These are phyloP conservation scores for Fraxinus cuspidata DNA, from an alignment of 257 asterid genomes.

Conservation along the genomic window DNA sequence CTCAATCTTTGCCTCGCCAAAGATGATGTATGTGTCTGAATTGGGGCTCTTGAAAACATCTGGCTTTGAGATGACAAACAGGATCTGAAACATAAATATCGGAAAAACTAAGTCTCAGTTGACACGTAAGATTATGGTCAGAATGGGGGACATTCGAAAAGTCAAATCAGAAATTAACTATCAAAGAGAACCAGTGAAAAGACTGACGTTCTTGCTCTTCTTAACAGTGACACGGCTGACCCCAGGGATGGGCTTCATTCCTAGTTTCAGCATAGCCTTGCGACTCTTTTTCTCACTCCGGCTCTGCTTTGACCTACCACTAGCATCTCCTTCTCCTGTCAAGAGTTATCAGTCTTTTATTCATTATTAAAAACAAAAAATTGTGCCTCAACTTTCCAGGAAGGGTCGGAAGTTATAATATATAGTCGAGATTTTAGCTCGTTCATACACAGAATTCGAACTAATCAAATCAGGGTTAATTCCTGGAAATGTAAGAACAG, in stretches of 20 bases:
- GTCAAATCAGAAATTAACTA: conserved; percentile 3
- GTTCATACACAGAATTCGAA: not conserved
- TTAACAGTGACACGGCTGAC: conserved; percentile 72
- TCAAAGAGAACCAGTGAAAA: not conserved
- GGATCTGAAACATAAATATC: conserved; percentile 33
- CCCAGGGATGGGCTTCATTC: conserved; percentile 65
- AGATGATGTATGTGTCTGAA: conserved; percentile 61
- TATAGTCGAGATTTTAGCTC: not conserved
- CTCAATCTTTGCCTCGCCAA: conserved; percentile 75
- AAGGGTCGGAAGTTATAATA: not conserved
- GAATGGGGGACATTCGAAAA: not conserved
- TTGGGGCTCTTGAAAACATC: conserved; percentile 76
- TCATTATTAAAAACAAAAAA: not conserved
- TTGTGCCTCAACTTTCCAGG: not conserved
- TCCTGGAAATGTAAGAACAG: not conserved
- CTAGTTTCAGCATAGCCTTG: conserved; percentile 72
- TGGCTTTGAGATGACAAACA: conserved; percentile 66
- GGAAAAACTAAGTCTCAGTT: not conserved
- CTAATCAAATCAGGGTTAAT: not conserved
- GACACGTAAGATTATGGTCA: conserved; percentile 11
- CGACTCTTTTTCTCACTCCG: conserved; percentile 73
- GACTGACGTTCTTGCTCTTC: conserved; percentile 67
- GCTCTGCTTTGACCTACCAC: conserved; percentile 68
- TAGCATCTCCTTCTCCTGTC: conserved; percentile 54
- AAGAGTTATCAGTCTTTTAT: not conserved